Evolutionary conservation across 495 filamentous ascomycete species (phyloP).

Genomic region (Hypoxylon intermedium): DNA sequence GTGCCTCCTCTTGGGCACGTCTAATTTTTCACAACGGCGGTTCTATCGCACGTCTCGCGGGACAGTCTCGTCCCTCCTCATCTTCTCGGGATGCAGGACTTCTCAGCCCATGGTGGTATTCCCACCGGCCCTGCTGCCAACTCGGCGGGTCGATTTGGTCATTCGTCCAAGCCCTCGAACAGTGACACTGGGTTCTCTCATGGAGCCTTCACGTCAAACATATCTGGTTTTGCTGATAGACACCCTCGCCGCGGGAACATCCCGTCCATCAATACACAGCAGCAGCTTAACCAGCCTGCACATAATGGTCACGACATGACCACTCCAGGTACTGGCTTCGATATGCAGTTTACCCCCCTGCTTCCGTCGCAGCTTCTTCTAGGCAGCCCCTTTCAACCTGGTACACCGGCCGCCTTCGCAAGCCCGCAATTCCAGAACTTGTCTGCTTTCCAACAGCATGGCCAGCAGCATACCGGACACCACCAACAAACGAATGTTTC

Average conservation of each 20-base stretch:
- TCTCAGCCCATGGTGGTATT: slow-evolving; percentile 60
- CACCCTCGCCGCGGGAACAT: slow-evolving; percentile 84
- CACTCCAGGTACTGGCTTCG: slow-evolving; percentile 84
- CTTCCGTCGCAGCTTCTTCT: slow-evolving; percentile 93
- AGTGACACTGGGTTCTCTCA: slow-evolving; percentile 89
- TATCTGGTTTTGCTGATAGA: slow-evolving; percentile 80
- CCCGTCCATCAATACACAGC: slow-evolving; percentile 87
- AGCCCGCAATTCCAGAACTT: slow-evolving; percentile 91
- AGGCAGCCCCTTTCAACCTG: slow-evolving; percentile 95
- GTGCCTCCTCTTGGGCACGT: slow-evolving; percentile 62
- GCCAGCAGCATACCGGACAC: slow-evolving; percentile 65
- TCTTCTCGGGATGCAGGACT: slow-evolving; percentile 87
- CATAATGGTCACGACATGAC: slow-evolving; percentile 73
- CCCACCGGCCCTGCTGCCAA: slow-evolving; percentile 63
- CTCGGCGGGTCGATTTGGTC: slow-evolving; percentile 66
- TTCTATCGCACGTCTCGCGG: slow-evolving; percentile 69
- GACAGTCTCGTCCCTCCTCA: slow-evolving; percentile 80
- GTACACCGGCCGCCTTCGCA: slow-evolving; percentile 85
- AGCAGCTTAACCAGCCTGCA: slow-evolving; percentile 53
- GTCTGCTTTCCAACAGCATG: slow-evolving; percentile 74
- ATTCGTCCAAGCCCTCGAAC: slow-evolving; percentile 75
- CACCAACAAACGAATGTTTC: slow-evolving; percentile 62
- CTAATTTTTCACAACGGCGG: slow-evolving; percentile 72
- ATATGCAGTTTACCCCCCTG: slow-evolving; percentile 98
- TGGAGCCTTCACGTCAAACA: slow-evolving; percentile 84